Conservation (phyloP, 1,284 basidiomycete species). For the Microbotryum saponariae region DNA sequence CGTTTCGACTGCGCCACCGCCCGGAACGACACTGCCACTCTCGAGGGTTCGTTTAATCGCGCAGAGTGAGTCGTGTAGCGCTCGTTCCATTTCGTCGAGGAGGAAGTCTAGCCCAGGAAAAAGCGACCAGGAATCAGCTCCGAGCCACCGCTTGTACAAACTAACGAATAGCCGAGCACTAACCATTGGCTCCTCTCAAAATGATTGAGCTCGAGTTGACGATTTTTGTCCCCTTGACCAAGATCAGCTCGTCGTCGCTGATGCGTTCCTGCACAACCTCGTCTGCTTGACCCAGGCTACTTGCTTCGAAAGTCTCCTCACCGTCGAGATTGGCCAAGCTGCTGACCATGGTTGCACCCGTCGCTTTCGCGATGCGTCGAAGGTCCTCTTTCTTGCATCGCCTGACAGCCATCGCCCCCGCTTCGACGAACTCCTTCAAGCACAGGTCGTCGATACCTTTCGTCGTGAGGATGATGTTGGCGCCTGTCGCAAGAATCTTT, state of each 20-base stretch:
- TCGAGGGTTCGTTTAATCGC: conserved; percentile 97
- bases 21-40: conserved; percentile 90
- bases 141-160: neutral
- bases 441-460: conserved; percentile 99
- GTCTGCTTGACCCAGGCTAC: conserved; percentile 81
- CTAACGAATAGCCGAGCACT: conserved; percentile 5
- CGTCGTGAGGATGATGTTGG: conserved; percentile 94
- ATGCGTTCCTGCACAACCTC: conserved; percentile 96
- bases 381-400: conserved; percentile 97
- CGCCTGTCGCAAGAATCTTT: conserved; percentile 91
- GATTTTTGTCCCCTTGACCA: conserved; percentile 95
- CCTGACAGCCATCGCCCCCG: conserved; percentile 96
- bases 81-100: conserved; percentile 98
- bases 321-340: conserved; percentile 95
- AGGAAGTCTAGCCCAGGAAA: conserved; percentile 63
- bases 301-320: conserved; percentile 93
- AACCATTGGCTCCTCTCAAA: conserved; percentile 79
- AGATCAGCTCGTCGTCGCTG: conserved; percentile 95
- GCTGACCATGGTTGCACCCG: conserved; percentile 86
- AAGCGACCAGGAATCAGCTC: no score
- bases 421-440: conserved; percentile 98
- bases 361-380: conserved; percentile 92
- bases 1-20: conserved; percentile 95
- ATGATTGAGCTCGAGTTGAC: conserved; percentile 90
- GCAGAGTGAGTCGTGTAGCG: conserved; percentile 87